These are phyloP conservation scores for Dipteronia sinensis DNA, from an alignment of 345 rosid species.

Conservation along the genomic window DNA sequence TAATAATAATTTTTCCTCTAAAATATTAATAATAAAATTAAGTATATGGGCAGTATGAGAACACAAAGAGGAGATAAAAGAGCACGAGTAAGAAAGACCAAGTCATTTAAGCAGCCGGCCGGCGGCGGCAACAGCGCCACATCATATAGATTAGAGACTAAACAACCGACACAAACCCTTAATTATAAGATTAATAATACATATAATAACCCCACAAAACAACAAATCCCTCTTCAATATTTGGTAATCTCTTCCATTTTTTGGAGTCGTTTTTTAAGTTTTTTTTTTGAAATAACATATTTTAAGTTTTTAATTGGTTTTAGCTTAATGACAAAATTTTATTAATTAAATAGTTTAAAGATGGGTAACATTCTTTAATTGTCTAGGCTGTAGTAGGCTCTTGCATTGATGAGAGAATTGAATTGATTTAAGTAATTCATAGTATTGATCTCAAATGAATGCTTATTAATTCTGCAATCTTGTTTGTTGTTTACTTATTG, in stretches of 20 bases:
- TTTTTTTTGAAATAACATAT: too few species aligned
- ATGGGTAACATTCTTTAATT: background rate
- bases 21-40: background rate
- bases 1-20: too few species aligned
- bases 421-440: background rate
- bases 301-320: background rate
- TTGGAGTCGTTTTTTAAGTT: background rate
- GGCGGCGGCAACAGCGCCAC: background rate
- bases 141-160: conserved; percentile 3
- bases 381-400: background rate
- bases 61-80: background rate
- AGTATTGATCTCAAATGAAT: background rate
- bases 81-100: background rate
- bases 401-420: background rate
- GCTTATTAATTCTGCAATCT: conserved; percentile 1
- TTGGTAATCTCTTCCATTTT: background rate
- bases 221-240: background rate
- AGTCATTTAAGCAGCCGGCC: conserved; percentile 23
- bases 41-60: background rate
- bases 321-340: conserved; percentile 20
- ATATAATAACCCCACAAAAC: background rate
- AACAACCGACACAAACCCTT: background rate
- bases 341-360: background rate
- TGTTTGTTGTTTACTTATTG: conserved; percentile 7
- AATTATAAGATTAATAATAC: conserved; percentile 5